Percentiles rank a stretch among this genome's conserved stretches.
Evolutionary conservation across 179 eudicot species (phyloP).

Genomic region (Monotropa hypopitys): DNA sequence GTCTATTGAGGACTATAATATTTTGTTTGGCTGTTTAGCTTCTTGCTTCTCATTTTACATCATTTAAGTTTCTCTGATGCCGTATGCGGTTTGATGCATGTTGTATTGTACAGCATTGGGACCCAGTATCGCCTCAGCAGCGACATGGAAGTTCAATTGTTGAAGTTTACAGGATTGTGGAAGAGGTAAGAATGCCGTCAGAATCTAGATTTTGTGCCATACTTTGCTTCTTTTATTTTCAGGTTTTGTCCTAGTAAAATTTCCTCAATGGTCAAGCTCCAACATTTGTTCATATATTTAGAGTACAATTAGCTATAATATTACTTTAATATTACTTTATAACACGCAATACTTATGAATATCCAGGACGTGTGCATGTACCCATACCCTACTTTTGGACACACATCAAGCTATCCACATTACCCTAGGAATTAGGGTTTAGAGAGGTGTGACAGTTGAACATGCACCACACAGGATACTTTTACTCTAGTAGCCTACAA

Average conservation of each 20-base stretch:
- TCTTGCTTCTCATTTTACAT: background rate
- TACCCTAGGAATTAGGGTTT: background rate
- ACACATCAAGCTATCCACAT: background rate
- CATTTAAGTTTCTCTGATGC: background rate
- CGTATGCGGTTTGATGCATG: slow-evolving; percentile 4
- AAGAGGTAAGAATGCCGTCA: slow-evolving; percentile 53
- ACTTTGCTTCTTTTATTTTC: background rate
- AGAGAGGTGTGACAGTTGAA: background rate
- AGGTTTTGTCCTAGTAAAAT: background rate
- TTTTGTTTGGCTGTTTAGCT: background rate
- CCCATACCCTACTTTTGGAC: background rate
- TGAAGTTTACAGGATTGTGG: slow-evolving; percentile 94
- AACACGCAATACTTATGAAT: background rate
- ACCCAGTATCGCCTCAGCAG: slow-evolving; percentile 83
- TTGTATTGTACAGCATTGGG: slow-evolving; percentile 59
- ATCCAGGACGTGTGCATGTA: background rate
- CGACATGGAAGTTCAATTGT: slow-evolving; percentile 96
- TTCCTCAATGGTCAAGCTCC: background rate
- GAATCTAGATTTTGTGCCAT: slow-evolving; percentile 4
- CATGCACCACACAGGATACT: background rate
- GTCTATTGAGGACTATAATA: background rate
- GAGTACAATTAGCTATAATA: background rate
- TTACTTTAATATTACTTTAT: background rate
- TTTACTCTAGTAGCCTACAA: background rate
- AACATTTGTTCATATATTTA: background rate